phyloP scores from a whole-genome alignment of 1,284 basidiomycete species.

The Austroboletus novae-zelandiae region DNA sequence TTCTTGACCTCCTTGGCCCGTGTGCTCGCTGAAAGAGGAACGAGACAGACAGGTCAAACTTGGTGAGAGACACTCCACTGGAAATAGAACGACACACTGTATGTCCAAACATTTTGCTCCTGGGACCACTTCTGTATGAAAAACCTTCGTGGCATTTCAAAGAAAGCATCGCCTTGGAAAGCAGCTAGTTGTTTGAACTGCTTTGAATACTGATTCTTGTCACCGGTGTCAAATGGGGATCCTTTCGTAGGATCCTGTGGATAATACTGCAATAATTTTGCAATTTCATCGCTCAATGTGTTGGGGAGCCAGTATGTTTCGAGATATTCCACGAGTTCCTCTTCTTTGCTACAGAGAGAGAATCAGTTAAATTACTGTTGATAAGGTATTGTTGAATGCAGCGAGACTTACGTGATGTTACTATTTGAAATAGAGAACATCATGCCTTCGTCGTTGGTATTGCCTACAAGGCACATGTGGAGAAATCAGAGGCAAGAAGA shows the following conservation, averaged over 20 bases:
- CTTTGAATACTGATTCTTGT: constrained; percentile 43
- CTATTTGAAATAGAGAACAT: constrained; percentile 44
- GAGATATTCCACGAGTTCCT: constrained; percentile 38
- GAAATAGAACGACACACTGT: constrained; percentile 32
- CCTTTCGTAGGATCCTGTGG: constrained; percentile 43
- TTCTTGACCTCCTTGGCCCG: too few relatives aligned
- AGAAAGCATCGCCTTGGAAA: constrained; percentile 50
- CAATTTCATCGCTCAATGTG: constrained; percentile 28
- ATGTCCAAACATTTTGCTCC: constrained; percentile 50
- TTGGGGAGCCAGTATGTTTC: constrained; percentile 33
- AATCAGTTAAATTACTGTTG: background rate
- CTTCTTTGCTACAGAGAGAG: constrained; percentile 34
- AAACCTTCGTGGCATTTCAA: constrained; percentile 52
- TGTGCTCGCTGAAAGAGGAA: too few relatives aligned
- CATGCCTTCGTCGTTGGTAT: constrained; percentile 56
- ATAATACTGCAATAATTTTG: constrained; percentile 38
- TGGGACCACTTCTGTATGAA: constrained; percentile 41
- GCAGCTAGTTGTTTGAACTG: constrained; percentile 55
- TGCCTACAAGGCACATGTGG: constrained; percentile 38
- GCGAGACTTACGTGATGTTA: constrained; percentile 34
- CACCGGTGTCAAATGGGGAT: constrained; percentile 50
- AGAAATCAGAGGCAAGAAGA: constrained; percentile 14
- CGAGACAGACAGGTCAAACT: too few relatives aligned
- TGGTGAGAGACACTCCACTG: too few relatives aligned
- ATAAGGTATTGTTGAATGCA: background rate